Conservation (phyloP, 169 alveolate species). For the Fabrea salina region DNA sequence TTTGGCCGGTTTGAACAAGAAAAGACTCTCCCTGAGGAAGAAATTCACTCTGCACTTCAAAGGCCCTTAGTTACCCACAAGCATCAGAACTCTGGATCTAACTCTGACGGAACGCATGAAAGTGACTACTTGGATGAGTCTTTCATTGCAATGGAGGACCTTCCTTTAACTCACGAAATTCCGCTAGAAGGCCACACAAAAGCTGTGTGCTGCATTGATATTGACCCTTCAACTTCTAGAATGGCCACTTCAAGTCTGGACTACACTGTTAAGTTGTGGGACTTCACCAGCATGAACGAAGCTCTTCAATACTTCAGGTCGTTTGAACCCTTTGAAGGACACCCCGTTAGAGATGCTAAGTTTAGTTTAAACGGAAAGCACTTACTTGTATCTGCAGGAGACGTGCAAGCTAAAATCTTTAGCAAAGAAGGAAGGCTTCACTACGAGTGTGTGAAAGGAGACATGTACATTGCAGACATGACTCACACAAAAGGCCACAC, state of each 20-base stretch:
- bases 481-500: constrained; percentile 80
- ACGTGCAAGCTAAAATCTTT: constrained; percentile 54
- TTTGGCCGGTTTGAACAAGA: background rate
- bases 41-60: background rate
- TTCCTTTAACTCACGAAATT: constrained; percentile 41
- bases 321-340: constrained; percentile 70
- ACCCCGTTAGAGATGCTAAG: constrained; percentile 56
- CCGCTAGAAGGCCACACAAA: constrained; percentile 40
- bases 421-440: constrained; percentile 63
- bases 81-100: background rate
- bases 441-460: constrained; percentile 70
- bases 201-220: constrained; percentile 38
- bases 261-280: constrained; percentile 53
- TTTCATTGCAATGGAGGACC: background rate
- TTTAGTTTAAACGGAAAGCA: constrained; percentile 58
- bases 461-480: constrained; percentile 75
- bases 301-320: constrained; percentile 38
- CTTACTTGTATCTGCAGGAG: constrained; percentile 57
- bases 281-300: constrained; percentile 61
- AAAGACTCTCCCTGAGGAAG: background rate
- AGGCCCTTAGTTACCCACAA: background rate
- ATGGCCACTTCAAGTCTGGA: constrained; percentile 54
- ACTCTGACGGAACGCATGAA: background rate
- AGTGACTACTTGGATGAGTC: background rate
- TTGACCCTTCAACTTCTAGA: constrained; percentile 41